Base-by-base conservation (phyloP, 805 yeast species). In the Teunomyces tritomae region DNA sequence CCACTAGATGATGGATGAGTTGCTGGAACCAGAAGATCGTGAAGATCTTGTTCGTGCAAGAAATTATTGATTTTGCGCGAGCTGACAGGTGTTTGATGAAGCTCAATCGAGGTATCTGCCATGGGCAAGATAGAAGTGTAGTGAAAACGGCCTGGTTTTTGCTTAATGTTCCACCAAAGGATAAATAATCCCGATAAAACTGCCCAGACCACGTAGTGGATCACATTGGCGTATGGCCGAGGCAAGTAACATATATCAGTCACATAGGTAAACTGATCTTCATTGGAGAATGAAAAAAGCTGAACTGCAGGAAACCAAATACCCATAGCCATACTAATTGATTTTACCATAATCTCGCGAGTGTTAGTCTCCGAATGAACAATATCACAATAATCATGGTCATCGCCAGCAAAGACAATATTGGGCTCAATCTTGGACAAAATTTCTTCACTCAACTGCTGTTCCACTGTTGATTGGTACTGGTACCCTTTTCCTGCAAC, bases 311-410 rank as follows among this genome's bases (percentile, higher is more conserved):
- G 78, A 45, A 74, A 73, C 44, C 73, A 66, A 20, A 94, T 83
- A 0, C 98, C 98, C 84, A 88, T 88, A 28, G 96, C 91, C 96
- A 94, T 87, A 10, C 97, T 85, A 45, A 86, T 82, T 4, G 96
- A 82, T 65, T 94, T 94, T 27, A 91, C 90, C 0, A 97, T 89
- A 53, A 86, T 82, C 62, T 94, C 99, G 4, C 46, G 9, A 4
- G 65, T 55, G 11, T 40, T 44, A 20, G 48, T 46, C n/a, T 47
- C 46, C 17, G 28, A 17, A 43, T 92, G 97, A 16, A 68, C 67
- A 28, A 85, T 76, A 53, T 87, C 89, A 64, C 99, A 94, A 57
- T 89, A 90, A 63, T 94, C 99, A 68, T 94, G 67, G 55, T 62
- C 65, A 44, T 62, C 67, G 11, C 65, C 67, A 2, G 65, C 48